These are phyloP conservation scores for Russula abietina DNA, from an alignment of 768 basidiomycete species.

Conservation along the genomic window DNA sequence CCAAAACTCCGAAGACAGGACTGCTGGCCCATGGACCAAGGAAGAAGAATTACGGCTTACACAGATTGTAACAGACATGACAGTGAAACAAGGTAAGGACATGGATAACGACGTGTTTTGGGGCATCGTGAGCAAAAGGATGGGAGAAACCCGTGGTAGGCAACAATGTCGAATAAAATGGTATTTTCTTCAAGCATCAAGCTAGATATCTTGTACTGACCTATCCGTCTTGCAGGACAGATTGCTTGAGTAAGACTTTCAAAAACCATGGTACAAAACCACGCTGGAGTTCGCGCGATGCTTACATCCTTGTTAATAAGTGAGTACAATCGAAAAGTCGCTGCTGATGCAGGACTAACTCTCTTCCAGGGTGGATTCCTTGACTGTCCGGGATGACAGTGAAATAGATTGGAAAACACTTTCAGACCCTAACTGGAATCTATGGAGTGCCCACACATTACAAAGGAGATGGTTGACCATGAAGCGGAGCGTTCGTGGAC, in stretches of 20 bases:
- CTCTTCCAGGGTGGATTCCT: conserved; percentile 55
- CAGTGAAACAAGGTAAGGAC: conserved; percentile 62
- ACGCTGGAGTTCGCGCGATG: conserved; percentile 71
- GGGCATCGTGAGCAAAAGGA: conserved; percentile 67
- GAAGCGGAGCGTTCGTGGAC: conserved; percentile 70
- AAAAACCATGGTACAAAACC: conserved; percentile 67
- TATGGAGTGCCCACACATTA: conserved; percentile 76
- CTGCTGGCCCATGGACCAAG: conserved; percentile 64
- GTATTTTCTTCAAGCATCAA: conserved; percentile 33
- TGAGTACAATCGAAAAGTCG: conserved; percentile 32
- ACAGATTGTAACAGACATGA: conserved; percentile 69
- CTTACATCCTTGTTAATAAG: conserved; percentile 79
- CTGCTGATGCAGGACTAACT: conserved; percentile 1
- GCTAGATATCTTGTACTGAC: neutral
- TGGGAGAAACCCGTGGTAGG: conserved; percentile 69
- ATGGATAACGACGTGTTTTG: conserved; percentile 79
- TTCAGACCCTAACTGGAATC: conserved; percentile 68
- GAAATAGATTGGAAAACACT: conserved; percentile 83
- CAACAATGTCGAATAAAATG: conserved; percentile 89
- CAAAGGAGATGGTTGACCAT: conserved; percentile 78
- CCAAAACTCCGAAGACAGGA: conserved; percentile 56
- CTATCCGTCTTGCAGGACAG: conserved; percentile 48
- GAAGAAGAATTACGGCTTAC: conserved; percentile 75
- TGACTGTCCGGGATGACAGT: conserved; percentile 71
- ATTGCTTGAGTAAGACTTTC: conserved; percentile 62